phyloP scores from a whole-genome alignment of 768 basidiomycete species.

The Boletus reticuloceps region DNA sequence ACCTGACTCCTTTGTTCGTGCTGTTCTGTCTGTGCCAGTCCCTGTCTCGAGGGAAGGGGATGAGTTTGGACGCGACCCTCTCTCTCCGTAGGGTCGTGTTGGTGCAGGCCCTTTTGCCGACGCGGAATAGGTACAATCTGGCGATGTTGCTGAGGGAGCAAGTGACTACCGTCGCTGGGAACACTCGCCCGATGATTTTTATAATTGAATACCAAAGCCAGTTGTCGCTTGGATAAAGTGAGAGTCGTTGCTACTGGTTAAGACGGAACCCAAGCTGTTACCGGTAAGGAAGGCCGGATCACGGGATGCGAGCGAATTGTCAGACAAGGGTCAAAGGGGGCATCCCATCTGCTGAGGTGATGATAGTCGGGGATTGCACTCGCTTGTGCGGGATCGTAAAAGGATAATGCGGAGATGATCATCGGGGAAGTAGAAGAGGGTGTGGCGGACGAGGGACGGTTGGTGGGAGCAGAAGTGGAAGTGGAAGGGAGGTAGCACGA shows the following conservation, averaged over 20 bases:
- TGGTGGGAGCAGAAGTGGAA: not conserved
- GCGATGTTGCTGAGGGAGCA: constrained; percentile 3
- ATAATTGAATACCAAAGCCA: not conserved
- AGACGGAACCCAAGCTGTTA: not conserved
- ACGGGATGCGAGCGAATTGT: not conserved
- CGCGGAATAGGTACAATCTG: constrained; percentile 12
- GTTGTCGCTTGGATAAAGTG: not conserved
- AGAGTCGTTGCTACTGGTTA: not conserved
- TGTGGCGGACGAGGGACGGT: not conserved
- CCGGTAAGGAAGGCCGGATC: not conserved
- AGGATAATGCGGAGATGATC: constrained; percentile 54
- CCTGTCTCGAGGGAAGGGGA: not conserved
- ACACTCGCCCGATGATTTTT: not conserved
- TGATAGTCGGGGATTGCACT: constrained; percentile 39
- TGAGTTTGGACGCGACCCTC: not conserved
- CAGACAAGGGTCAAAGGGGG: constrained; percentile 15
- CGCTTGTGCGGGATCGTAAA: constrained; percentile 49
- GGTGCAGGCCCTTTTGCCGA: not conserved
- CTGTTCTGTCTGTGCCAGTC: not conserved
- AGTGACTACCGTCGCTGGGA: not conserved
- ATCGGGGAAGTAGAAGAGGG: constrained; percentile 29
- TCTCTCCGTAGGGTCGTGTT: not conserved
- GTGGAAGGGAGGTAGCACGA: constrained; percentile 2
- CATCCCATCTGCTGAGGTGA: constrained; percentile 35
- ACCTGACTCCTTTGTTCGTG: constrained; percentile 10